Evolutionary conservation across 805 yeast species (phyloP).

Genomic region (Myxozyma mucilagina): DNA sequence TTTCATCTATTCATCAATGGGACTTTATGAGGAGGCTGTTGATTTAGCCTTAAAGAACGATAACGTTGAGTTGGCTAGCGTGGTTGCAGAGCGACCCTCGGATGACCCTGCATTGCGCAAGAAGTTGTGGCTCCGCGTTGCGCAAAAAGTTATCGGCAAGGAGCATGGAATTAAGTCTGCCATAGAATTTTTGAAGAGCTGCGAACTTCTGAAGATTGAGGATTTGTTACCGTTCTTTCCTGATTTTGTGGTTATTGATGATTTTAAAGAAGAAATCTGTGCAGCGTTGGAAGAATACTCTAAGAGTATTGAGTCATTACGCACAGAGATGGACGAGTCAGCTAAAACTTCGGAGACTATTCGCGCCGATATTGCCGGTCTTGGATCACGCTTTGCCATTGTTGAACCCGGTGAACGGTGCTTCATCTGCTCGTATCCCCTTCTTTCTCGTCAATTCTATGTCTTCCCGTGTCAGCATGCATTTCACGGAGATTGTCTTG

Average conservation of each 20-base stretch:
- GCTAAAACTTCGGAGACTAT: constrained; percentile 59
- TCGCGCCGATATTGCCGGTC: constrained; percentile 56
- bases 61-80: constrained; percentile 57
- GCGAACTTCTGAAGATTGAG: constrained; percentile 56
- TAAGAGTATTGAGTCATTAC: constrained; percentile 59
- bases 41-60: constrained; percentile 65
- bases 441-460: constrained; percentile 70
- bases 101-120: constrained; percentile 58
- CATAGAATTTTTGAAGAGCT: constrained; percentile 35
- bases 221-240: constrained; percentile 86
- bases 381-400: constrained; percentile 56
- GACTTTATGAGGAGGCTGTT: constrained; percentile 78
- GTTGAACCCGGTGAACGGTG: constrained; percentile 87
- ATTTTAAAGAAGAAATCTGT: constrained; percentile 80
- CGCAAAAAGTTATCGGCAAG: constrained; percentile 48
- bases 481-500: constrained; percentile 86
- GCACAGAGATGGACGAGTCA: constrained; percentile 75
- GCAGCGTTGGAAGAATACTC: constrained; percentile 75
- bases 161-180: constrained; percentile 40
- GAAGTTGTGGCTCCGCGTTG: constrained; percentile 70
- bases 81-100: constrained; percentile 58
- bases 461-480: constrained; percentile 89
- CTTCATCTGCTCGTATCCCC: constrained; percentile 63
- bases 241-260: constrained; percentile 75
- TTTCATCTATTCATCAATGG: constrained; percentile 65